Evolutionary conservation across 2,329 filamentous ascomycete genomes (phyloP).

Genomic region (Fusarium oxysporum): DNA sequence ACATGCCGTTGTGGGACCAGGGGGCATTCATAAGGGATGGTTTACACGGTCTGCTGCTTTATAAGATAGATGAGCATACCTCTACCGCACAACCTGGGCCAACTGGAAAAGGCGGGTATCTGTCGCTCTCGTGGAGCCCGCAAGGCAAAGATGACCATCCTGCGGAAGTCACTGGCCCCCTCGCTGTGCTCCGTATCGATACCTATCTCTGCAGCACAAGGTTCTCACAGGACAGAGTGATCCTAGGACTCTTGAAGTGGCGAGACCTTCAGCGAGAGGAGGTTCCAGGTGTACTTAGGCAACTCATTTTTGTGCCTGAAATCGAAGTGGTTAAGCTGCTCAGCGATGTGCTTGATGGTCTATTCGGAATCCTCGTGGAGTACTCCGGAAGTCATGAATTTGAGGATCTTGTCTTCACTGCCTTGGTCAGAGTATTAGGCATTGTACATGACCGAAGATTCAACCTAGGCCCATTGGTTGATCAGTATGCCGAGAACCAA

Average conservation of each 20-base stretch:
- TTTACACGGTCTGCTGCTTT: conserved; percentile 81
- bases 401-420: conserved; percentile 92
- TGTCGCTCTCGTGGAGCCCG: conserved; percentile 83
- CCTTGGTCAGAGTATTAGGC: conserved; percentile 87
- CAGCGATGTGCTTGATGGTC: conserved; percentile 86
- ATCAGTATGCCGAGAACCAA: conserved; percentile 86
- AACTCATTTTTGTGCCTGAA: conserved; percentile 92
- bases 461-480: conserved; percentile 89
- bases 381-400: conserved; percentile 92
- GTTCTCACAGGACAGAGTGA: conserved; percentile 90
- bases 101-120: conserved; percentile 84
- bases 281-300: conserved; percentile 78
- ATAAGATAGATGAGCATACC: conserved; percentile 92
- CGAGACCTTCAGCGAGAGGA: conserved; percentile 78
- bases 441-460: conserved; percentile 96
- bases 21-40: conserved; percentile 92
- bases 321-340: conserved; percentile 97
- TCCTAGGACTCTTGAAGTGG: conserved; percentile 89
- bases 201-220: conserved; percentile 94
- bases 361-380: conserved; percentile 92
- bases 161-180: conserved; percentile 81
- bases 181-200: conserved; percentile 81
- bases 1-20: conserved; percentile 93
- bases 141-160: conserved; percentile 73
- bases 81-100: conserved; percentile 71